These are phyloP conservation scores for Tetrahymena thermophila DNA, from an alignment of 73 alveolate genomes.

Conservation along the genomic window DNA sequence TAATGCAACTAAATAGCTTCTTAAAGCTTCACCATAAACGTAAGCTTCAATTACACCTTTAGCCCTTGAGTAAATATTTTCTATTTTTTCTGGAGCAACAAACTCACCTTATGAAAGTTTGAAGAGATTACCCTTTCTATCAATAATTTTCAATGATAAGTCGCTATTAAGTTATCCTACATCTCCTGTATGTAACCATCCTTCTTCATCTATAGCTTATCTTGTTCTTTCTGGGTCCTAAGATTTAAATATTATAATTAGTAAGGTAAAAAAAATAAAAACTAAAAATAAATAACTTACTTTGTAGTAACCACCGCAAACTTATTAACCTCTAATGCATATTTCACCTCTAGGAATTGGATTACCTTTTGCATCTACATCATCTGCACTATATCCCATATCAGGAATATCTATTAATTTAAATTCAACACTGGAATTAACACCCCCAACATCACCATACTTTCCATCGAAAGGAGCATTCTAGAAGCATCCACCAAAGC, in stretches of 20 bases:
- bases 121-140: conserved; percentile 83
- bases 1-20: conserved; percentile 72
- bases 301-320: conserved; percentile 78
- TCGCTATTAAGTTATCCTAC: conserved; percentile 58
- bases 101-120: conserved; percentile 90
- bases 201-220: conserved; percentile 77
- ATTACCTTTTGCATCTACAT: conserved; percentile 62
- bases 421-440: conserved; percentile 51
- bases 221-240: conserved; percentile 72
- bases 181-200: conserved; percentile 98
- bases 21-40: conserved; percentile 88
- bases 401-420: conserved; percentile 79
- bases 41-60: conserved; percentile 79
- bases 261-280: neutral
- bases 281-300: neutral
- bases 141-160: conserved; percentile 73
- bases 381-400: conserved; percentile 73
- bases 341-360: conserved; percentile 85
- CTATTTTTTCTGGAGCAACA: conserved; percentile 94
- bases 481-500: conserved; percentile 69
- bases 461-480: conserved; percentile 53
- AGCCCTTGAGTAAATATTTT: conserved; percentile 62
- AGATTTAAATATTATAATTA: neutral
- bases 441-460: conserved; percentile 78
- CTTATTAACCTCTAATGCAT: conserved; percentile 72